phyloP scores from a whole-genome alignment of 2,329 filamentous ascomycete genomes.

The Pseudogymnoascus sp. region DNA sequence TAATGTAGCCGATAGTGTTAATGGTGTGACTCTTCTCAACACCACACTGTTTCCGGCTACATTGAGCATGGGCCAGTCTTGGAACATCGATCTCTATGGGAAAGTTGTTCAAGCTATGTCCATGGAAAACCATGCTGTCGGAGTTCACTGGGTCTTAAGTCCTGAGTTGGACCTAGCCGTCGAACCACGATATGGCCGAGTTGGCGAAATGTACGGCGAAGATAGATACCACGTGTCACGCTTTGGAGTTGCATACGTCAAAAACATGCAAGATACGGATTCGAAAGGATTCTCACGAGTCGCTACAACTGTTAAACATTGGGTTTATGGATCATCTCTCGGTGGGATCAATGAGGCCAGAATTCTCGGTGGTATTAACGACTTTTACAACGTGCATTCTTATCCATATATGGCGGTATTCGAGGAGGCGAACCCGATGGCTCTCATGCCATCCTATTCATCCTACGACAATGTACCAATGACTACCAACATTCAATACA shows the following conservation, averaged over 20 bases:
- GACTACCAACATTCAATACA: constrained; percentile 27
- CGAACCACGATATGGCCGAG: constrained; percentile 26
- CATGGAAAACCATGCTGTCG: constrained; percentile 26
- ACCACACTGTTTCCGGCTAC: constrained; percentile 28
- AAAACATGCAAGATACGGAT: constrained; percentile 30
- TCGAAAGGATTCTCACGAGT: constrained; percentile 27
- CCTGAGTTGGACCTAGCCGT: constrained; percentile 28
- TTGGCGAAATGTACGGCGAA: constrained; percentile 25
- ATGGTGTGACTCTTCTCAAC: constrained; percentile 25
- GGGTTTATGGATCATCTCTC: constrained; percentile 27
- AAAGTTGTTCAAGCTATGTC: constrained; percentile 23
- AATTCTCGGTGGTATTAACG: constrained; percentile 23
- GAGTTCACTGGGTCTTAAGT: constrained; percentile 28
- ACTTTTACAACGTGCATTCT: constrained; percentile 28
- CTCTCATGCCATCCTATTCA: constrained; percentile 53
- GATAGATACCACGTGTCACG: constrained; percentile 27
- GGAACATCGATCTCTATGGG: constrained; percentile 26
- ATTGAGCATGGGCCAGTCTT: constrained; percentile 23
- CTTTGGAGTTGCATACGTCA: constrained; percentile 27
- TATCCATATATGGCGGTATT: constrained; percentile 59
- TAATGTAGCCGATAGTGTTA: constrained; percentile 24
- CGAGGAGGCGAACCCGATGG: constrained; percentile 55
- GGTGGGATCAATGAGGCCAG: constrained; percentile 29
- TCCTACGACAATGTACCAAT: constrained; percentile 27
- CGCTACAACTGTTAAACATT: constrained; percentile 31